These are phyloP conservation scores for Quercus wislizeni DNA, from an alignment of 306 rosid genomes.

Conservation along the genomic window DNA sequence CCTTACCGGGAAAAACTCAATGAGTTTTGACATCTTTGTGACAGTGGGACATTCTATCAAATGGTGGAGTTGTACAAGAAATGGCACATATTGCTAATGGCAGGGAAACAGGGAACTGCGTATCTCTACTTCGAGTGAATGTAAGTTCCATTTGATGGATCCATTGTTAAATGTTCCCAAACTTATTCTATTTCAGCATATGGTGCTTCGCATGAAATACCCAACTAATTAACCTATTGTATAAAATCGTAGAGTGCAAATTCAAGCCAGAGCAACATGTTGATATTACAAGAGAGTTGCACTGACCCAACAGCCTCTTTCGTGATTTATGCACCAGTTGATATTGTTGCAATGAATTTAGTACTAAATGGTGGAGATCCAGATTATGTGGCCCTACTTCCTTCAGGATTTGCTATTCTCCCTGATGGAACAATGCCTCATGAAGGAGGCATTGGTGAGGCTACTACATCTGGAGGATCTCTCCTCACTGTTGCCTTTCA, in stretches of 20 bases:
- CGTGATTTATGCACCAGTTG: slow-evolving; percentile 91
- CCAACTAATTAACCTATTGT: neutral
- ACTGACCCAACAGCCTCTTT: slow-evolving; percentile 73
- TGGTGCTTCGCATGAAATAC: neutral
- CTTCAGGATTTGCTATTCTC: slow-evolving; percentile 96
- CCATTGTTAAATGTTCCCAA: neutral
- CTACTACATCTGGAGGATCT: slow-evolving; percentile 62
- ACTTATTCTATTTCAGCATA: neutral
- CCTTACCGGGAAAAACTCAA: neutral
- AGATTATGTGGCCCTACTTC: slow-evolving; percentile 89
- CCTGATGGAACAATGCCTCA: slow-evolving; percentile 58
- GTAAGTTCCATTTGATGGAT: slow-evolving; percentile 29
- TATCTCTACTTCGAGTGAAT: slow-evolving; percentile 82
- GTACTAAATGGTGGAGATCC: slow-evolving; percentile 96
- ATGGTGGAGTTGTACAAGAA: slow-evolving; percentile 91
- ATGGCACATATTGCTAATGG: slow-evolving; percentile 98
- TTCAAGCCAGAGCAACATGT: slow-evolving; percentile 98
- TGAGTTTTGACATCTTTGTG: neutral
- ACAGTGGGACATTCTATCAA: slow-evolving; percentile 98
- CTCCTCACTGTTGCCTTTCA: slow-evolving; percentile 93
- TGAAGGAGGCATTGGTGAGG: slow-evolving; percentile 40
- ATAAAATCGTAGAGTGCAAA: slow-evolving; percentile 64
- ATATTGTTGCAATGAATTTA: slow-evolving; percentile 81
- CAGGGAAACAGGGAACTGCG: slow-evolving; percentile 82
- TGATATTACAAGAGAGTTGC: slow-evolving; percentile 91